phyloP scores from a whole-genome alignment of 1,139 yeast genomes.

The Suzukiozyma palmioleophila region DNA sequence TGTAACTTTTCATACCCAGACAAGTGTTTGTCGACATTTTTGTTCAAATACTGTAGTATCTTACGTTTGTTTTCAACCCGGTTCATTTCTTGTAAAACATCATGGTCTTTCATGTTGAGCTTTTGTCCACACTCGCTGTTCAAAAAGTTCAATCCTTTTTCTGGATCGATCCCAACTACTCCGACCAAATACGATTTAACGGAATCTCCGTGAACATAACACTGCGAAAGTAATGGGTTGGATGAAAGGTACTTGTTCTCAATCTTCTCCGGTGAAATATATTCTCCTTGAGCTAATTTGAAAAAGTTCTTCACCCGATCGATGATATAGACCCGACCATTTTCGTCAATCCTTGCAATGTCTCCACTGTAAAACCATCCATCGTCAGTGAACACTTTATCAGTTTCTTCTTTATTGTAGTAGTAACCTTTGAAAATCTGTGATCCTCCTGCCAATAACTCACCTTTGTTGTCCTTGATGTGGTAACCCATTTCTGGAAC shows the following conservation, averaged over 20 bases:
- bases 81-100: conserved; percentile 22
- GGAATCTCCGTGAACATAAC: conserved; percentile 52
- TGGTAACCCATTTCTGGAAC: conserved; percentile 26
- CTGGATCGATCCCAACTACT: conserved; percentile 47
- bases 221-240: conserved; percentile 24
- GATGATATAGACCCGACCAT: conserved; percentile 26
- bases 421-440: conserved; percentile 28
- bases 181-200: conserved; percentile 54
- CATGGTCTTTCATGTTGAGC: conserved; percentile 15
- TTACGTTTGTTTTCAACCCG: conserved; percentile 19
- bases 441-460: conserved; percentile 29
- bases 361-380: conserved; percentile 41
- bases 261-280: conserved; percentile 32
- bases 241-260: conserved; percentile 29
- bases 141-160: conserved; percentile 17
- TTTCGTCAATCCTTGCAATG: conserved; percentile 25
- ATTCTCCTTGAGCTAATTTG: conserved; percentile 38
- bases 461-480: conserved; percentile 23
- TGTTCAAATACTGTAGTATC: conserved; percentile 22
- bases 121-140: conserved; percentile 14
- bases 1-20: conserved; percentile 30
- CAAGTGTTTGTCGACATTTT: conserved; percentile 17
- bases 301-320: conserved; percentile 39
- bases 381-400: conserved; percentile 14
- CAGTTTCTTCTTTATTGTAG: conserved; percentile 23